phyloP scores from a whole-genome alignment of 73 alveolate species.

The Paramecium octaurelia region DNA sequence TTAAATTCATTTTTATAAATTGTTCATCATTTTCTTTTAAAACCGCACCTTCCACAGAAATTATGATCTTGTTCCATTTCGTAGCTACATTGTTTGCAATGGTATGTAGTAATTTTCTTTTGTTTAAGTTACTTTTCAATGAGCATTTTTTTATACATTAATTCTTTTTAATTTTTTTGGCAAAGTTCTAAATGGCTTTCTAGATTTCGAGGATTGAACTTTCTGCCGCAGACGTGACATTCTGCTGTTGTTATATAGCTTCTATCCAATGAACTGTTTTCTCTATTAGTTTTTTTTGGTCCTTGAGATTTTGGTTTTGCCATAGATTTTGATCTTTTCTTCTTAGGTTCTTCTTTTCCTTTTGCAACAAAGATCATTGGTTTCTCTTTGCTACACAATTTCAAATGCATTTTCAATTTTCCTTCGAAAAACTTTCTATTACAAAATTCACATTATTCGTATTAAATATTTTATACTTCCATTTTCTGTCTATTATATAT shows the following conservation, averaged over 20 bases:
- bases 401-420: constrained; percentile 20
- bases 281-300: constrained; percentile 27
- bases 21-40: constrained; percentile 2
- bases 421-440: constrained; percentile 24
- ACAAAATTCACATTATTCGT: constrained; percentile 1
- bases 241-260: constrained; percentile 12
- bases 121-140: constrained; percentile 36
- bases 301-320: neutral
- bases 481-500: neutral
- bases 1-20: neutral
- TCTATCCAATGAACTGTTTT: neutral
- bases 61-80: constrained; percentile 30
- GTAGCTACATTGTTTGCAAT: constrained; percentile 14
- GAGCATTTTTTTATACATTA: constrained; percentile 15
- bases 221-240: constrained; percentile 12
- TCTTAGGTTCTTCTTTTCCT: neutral
- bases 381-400: neutral
- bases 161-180: constrained; percentile 29
- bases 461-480: neutral
- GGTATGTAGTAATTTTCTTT: neutral
- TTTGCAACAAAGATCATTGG: constrained; percentile 24
- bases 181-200: constrained; percentile 16
- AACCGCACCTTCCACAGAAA: constrained; percentile 45
- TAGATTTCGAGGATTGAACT: constrained; percentile 33
- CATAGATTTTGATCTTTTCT: neutral